phyloP scores from a whole-genome alignment of 257 asterid genomes.

The Schizonepeta tenuifolia region DNA sequence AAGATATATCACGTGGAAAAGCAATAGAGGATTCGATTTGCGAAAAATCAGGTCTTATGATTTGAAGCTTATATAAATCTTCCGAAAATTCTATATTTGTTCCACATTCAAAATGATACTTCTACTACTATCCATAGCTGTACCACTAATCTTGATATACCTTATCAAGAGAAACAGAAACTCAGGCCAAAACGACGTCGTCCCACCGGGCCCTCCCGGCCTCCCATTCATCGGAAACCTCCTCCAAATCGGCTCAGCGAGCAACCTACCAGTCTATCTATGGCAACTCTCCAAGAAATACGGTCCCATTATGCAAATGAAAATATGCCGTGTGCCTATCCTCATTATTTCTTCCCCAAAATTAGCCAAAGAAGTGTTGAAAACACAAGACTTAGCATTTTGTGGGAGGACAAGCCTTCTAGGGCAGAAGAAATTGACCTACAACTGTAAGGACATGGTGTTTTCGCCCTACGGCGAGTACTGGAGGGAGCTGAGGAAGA shows the following conservation, averaged over 20 bases:
- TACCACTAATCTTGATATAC: conserved; percentile 17
- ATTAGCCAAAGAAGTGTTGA: conserved; percentile 25
- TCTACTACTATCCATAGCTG: background rate
- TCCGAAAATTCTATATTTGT: too few species aligned
- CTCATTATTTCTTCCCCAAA: conserved; percentile 28
- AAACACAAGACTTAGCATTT: conserved; percentile 31
- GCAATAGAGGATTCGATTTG: too few species aligned
- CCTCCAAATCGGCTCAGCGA: conserved; percentile 8
- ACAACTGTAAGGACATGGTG: conserved; percentile 19
- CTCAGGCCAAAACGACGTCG: background rate
- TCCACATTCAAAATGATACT: conserved; percentile 14
- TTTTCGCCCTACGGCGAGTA: conserved; percentile 15
- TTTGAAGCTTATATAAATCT: too few species aligned
- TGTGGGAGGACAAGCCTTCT: background rate
- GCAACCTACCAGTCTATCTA: conserved; percentile 2
- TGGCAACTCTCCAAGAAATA: conserved; percentile 29
- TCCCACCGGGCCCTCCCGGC: conserved; percentile 32
- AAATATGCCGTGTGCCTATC: background rate
- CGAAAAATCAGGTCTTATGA: too few species aligned
- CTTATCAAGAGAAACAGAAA: background rate
- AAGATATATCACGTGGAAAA: too few species aligned
- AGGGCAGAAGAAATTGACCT: background rate
- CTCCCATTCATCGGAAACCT: conserved; percentile 39
- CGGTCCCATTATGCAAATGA: conserved; percentile 29
- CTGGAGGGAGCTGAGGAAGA: conserved; percentile 32